Base-by-base conservation (phyloP, 257 asterid genomes). In the Forsythia viridissima region DNA sequence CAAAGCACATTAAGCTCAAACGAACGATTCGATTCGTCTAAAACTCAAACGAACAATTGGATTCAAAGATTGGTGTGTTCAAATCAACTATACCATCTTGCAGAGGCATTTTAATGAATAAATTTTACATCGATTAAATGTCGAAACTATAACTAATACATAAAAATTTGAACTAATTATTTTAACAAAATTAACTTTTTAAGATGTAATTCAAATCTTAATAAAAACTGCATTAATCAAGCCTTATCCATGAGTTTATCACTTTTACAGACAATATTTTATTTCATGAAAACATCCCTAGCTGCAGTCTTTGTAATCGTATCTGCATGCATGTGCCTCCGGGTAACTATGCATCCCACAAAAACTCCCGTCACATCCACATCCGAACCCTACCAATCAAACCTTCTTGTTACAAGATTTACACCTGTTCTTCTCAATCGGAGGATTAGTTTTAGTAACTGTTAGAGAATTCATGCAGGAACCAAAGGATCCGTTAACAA, bases 301-400 rank as follows among this genome's bases (percentile, higher is more conserved):
- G 86, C 90, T 0, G 38, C 52, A 1, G 11, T 21, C 84, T 83
- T 85, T 61, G 86, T 16, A 88, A 73, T 88, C 85, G 10, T 73
- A 52, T 0, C 0, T 1, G 76, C 92, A 90, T 1, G 67, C 20
- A 78, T 86, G 92, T 4, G 12, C 57, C 46, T 88, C 89, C 0
- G 90, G 84, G 5, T 74, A 66, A 8, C 90, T 70, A 55, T 85
- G 92, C 38, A 0, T 4, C 37, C 77, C 71, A 5, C 90, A 88
- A 75, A 82, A 88, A 11, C 13, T 30, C 4, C 39, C 74, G 0
- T 83, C 84, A 6, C 90, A 85, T 8, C 78, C 74, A 52, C 91
- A 90, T 1, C 2, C 46, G 1, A 83, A 82, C 9, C 85, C 77
- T 41, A 13, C 5, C 8, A 83, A 4, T 10, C 82, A 75, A 8